Evolutionary conservation across 2,329 filamentous ascomycete genomes (phyloP), one percentile per base, ranked within the genome.

Genomic region (Fonsecaea multimorphosa): DNA sequence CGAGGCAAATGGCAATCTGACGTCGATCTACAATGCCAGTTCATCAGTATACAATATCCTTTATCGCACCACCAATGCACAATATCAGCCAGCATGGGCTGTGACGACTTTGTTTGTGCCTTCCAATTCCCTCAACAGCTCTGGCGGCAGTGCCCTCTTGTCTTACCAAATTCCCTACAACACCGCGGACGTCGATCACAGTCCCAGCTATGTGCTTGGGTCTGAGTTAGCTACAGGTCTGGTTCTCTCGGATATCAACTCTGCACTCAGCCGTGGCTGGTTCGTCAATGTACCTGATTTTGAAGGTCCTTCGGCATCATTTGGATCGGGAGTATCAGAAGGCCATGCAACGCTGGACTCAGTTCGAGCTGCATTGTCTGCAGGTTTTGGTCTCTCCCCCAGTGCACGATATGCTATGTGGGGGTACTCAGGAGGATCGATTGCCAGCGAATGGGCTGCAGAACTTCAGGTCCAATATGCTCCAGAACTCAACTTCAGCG

Each of bases 381-480:
- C 79, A 3, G 73, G 75, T 1, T 71, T 82, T 59, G 68, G 32
- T 54, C 32, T 72, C 9, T 46, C 67, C 5, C 40, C 44, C 9
- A 71, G 74, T 14, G 74, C 80, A 0, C 74, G 68, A 3, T 73
- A 80, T 49, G 78, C 80, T 1, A 73, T 86, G 61, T 86, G 83
- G 83, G 85, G 85, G 0, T 87, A 86, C 70, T 85, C 82, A 0
- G 85, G 85, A 2, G 85, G 85, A 3, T 80, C 80, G 1, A 67
- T 86, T 19, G 84, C 84, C 0, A 81, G 77, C 2, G 83, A 82
- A 32, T 84, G 80, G 77, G 85, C 85, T 0, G 80, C 82, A 16
- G 83, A 86, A 57, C 72, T 86, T 24, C 83, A 84, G 51, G 75
- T 77, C 0, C 74, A 76, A 3, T 87, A 87, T 66, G 85, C 85